These are phyloP conservation scores for Porcisia hertigi DNA, from an alignment of 208 protist genomes.

Conservation along the genomic window DNA sequence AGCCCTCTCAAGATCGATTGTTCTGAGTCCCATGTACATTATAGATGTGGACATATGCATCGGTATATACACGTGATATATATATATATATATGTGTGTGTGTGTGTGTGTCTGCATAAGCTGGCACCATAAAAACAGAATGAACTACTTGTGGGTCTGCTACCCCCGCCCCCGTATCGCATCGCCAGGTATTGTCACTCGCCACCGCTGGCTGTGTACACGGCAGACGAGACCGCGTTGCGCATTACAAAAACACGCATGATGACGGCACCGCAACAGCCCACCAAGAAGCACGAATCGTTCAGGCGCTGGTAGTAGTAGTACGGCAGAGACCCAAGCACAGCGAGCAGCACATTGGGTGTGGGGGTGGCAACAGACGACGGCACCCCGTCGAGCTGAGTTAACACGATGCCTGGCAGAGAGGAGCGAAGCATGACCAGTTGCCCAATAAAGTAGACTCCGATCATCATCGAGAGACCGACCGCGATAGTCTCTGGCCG, in stretches of 20 bases:
- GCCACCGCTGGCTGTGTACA: constrained; percentile 27
- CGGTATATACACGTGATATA: no score
- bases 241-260: constrained; percentile 42
- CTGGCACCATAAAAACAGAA: background rate
- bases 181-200: constrained; percentile 3
- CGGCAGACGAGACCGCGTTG: constrained; percentile 27
- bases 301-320: constrained; percentile 76
- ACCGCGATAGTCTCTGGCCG: constrained; percentile 65
- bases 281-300: constrained; percentile 64
- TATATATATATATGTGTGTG: background rate
- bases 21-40: no score
- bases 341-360: constrained; percentile 37
- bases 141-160: background rate
- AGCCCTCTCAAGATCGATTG: no score
- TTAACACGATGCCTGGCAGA: constrained; percentile 15
- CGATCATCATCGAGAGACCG: constrained; percentile 67
- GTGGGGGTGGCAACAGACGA: background rate
- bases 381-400: background rate
- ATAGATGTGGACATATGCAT: no score
- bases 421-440: constrained; percentile 68
- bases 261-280: constrained; percentile 36
- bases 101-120: background rate
- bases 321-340: constrained; percentile 50
- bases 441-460: constrained; percentile 75
- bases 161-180: background rate